Evolutionary conservation across 805 yeast species (phyloP).

Genomic region (Schizosaccharomyces octosporus): DNA sequence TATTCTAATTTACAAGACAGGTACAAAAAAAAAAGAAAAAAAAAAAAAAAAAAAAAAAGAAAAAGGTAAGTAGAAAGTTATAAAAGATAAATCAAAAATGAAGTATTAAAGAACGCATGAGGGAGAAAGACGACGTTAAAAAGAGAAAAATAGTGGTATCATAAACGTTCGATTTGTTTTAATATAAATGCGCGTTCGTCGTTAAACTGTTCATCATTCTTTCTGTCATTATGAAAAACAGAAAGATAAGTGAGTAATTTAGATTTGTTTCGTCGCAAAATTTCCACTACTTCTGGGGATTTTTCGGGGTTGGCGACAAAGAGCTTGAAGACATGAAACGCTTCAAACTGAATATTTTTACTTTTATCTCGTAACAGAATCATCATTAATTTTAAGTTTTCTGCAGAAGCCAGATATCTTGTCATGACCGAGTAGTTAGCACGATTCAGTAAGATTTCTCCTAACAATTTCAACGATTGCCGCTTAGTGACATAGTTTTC

Average conservation of each 20-base stretch:
- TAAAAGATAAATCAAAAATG: too few species aligned
- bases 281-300: slow-evolving; percentile 53
- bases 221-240: slow-evolving; percentile 33
- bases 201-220: slow-evolving; percentile 31
- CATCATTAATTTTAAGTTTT: slow-evolving; percentile 71
- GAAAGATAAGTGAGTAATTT: slow-evolving; percentile 47
- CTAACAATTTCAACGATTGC: slow-evolving; percentile 53
- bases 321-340: slow-evolving; percentile 74
- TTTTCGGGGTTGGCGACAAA: slow-evolving; percentile 92
- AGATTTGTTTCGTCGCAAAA: slow-evolving; percentile 59
- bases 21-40: too few species aligned
- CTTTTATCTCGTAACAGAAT: slow-evolving; percentile 65
- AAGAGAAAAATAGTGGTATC: background rate
- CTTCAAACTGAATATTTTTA: slow-evolving; percentile 68
- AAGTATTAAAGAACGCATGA: too few species aligned
- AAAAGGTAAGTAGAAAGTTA: too few species aligned
- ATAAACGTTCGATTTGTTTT: slow-evolving; percentile 30
- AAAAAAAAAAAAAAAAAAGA: too few species aligned
- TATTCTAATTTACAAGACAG: too few species aligned
- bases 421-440: slow-evolving; percentile 51
- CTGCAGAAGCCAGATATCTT: slow-evolving; percentile 53
- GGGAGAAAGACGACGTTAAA: too few species aligned
- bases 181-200: slow-evolving; percentile 67
- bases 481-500: slow-evolving; percentile 79
- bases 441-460: slow-evolving; percentile 45